Evolutionary conservation across 495 filamentous ascomycete genomes (phyloP), one percentile per base, ranked within the genome.

Genomic region (Apodospora peruviana): DNA sequence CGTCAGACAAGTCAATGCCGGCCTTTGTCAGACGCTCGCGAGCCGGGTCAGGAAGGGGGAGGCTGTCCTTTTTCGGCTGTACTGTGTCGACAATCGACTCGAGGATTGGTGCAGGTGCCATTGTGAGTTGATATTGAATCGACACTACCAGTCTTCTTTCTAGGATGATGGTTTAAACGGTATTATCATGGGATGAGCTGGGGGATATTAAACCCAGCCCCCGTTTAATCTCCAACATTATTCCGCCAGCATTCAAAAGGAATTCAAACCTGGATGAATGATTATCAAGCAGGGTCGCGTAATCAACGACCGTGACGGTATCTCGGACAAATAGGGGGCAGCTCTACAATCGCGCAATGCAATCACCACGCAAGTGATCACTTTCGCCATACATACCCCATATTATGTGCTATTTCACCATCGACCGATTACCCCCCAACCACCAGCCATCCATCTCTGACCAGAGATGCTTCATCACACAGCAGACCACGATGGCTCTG

Each of bases 1-100:
- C 83, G 0, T 75, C 64, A 2, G 79, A 79, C 10, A 86, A 68
- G 55, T 86, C 81, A 45, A 86, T 75, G 1, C 79, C 82, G 0
- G 80, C 79, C 43, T 81, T 83, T 45, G 80, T 78, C 5, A 86
- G 70, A 10, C 83, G 76, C 32, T 67, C 66, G 17, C 75, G 70
- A 2, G 80, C 69, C 10, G 74, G 48, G 14, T 62, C 63, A 9
- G 83, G 83, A 16, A 88, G 69, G 5, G 64, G 68, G 0, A 86
- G 72, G 0, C 70, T 81, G 48, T 86, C 79, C 60, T 85, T 88
- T 44, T 68, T 75, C 11, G 76, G 84, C 36, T 73, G 59, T 5
- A 72, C 75, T 11, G 80, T 74, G 55, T 87, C 81, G 41, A 72
- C 68, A 38, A 87, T 85, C 36, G 73, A 65, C 3, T 79, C 66